Base-by-base conservation (phyloP, 768 basidiomycete genomes). In the Kwoniella pini region DNA sequence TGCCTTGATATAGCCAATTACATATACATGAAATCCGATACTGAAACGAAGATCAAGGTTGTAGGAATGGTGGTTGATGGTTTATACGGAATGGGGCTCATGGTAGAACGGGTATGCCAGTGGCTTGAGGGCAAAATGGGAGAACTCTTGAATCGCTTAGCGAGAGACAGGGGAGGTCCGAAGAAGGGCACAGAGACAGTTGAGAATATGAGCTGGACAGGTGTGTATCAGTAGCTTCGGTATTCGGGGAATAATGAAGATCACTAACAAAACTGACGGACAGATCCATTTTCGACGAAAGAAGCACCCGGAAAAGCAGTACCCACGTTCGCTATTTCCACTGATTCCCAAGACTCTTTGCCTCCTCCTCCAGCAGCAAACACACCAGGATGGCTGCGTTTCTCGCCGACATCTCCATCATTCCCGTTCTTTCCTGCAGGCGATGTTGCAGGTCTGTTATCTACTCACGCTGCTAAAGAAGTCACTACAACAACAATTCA, bases 51-150 rank as follows among this genome's bases (percentile, higher is more conserved):
- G 44, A 84, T 85, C 4, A 82, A 83, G 43, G 83, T 91, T 53
- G 86, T 84, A 0, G 83, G 86, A 54, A 85, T 86, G 15, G 78
- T 90, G 54, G 82, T 91, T n/a, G 88, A 87, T 5, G 87, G 88
- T 0, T 87, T 92, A 64, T 80, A 82, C 30, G 85, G 87, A 24
- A 91, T 91, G 78, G 81, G 77, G 17, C 84, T 82, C 62, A 88
- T 90, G 85, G 81, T 85, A 60, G 78, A 81, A 15, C 82, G 87
- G 9, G 76, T 91, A 7, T 79, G 90, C 42, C 77, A 79, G 2
- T 89, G 90, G 76, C 88, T 89, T 62, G 86, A 90, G 62, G 82
- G 83, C 19, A 77, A 89, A 26, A 67, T 90, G 7, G 82, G 84
- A 55, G 80, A 81, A 26, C 78, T 85, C 30, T 77, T 90, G 15